Evolutionary conservation across 257 asterid genomes (phyloP), one percentile per base, ranked within the genome.

Genomic region (Parsonsia alboflavescens): DNA sequence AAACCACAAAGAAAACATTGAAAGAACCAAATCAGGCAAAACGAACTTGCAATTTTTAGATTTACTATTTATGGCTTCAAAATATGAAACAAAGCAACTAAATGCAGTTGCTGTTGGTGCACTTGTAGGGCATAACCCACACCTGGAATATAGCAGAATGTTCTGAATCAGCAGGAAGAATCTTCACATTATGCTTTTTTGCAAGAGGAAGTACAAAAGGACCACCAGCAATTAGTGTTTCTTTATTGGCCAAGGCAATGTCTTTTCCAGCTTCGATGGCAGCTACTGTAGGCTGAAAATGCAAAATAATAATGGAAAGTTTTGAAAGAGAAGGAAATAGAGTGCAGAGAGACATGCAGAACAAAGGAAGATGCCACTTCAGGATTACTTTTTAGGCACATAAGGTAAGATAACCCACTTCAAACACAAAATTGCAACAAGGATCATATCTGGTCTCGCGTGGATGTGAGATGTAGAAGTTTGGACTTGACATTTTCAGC

Each of bases 131-230:
- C 9, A 28, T 6, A 70, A 48, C 1, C 26, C 22, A 59, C 69
- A 95, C 98, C 97, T 95, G 99, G 86, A 95, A 95, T 85, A 92
- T 95, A 67, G 98, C 99, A 64, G 99, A 95, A 83, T 95, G 99
- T 73, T 95, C 99, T 0, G 98, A 95, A 88, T 95, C 99, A 17
- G 99, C 98, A 33, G 99, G 99, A 76, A 95, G 97, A 87, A 95
- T 95, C 89, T 92, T 95, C 76, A 95, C 98, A 0, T 95, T 89
- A 73, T 92, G 99, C 88, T 95, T 92, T 57, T 81, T 90, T 7
- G 99, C 99, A 81, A 95, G 98, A 74, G 99, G 98, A 77, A 95
- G 98, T 59, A 95, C 98, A 64, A 90, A 95, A 74, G 98, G 98
- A 11, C 99, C 98, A 63, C 98, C 99, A 56, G 99, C 98, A 78